These are phyloP conservation scores for Candida suzukii DNA, from an alignment of 805 yeast genomes.

Conservation along the genomic window DNA sequence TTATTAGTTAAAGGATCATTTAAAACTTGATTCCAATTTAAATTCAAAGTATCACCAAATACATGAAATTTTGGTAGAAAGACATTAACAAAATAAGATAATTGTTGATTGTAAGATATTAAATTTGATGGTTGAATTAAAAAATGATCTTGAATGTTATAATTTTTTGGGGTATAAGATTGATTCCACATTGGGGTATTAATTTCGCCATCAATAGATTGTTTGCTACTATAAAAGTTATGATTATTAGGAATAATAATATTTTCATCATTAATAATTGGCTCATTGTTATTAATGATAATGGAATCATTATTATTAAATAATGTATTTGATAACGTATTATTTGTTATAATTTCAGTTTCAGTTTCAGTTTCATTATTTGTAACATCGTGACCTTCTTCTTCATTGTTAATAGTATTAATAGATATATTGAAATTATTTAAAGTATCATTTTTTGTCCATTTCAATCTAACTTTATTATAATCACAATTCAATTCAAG, in stretches of 20 bases:
- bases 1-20: conserved; percentile 11
- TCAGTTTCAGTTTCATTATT: conserved; percentile 1
- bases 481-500: conserved; percentile 35
- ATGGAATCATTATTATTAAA: no score
- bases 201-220: background rate
- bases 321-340: no score
- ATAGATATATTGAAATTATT: no score
- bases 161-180: background rate
- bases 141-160: background rate
- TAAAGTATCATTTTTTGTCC: conserved; percentile 25
- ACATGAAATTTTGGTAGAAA: conserved; percentile 20
- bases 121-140: background rate
- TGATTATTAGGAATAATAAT: no score
- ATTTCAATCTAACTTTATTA: conserved; percentile 34
- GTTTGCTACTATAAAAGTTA: no score
- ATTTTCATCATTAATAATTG: no score
- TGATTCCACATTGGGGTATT: background rate
- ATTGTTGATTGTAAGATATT: conserved; percentile 5
- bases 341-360: no score
- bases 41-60: conserved; percentile 9
- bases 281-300: no score
- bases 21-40: background rate
- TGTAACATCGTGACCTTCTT: background rate
- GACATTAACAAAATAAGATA: conserved; percentile 15
- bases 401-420: conserved; percentile 20